Conservation (phyloP, 805 yeast species). For the Teunomyces aglyptinius region DNA sequence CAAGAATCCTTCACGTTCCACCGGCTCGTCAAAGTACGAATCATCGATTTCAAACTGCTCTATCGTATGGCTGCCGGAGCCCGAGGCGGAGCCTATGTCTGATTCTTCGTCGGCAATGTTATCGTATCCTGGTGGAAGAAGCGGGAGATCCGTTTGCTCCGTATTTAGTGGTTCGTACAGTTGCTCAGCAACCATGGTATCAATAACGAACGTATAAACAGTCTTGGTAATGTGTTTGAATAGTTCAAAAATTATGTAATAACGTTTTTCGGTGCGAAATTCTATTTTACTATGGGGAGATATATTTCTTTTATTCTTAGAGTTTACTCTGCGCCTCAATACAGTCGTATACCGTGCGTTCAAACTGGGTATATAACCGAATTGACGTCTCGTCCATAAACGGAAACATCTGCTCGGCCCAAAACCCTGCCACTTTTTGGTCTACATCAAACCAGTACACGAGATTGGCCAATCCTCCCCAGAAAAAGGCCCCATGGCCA, state of each 20-base stretch:
- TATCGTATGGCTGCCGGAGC: conserved; percentile 10
- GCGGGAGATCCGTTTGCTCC: conserved; percentile 7
- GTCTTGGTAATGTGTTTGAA: neutral
- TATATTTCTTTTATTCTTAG: neutral
- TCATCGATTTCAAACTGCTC: conserved; percentile 41
- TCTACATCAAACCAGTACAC: conserved; percentile 41
- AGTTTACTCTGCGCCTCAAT: conserved; percentile 3
- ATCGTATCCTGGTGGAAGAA: conserved; percentile 11
- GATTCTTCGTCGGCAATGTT: conserved; percentile 5
- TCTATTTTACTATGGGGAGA: too few species aligned
- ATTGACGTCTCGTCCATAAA: conserved; percentile 21
- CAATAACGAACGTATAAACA: neutral
- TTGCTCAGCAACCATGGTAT: conserved; percentile 2
- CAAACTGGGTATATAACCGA: conserved; percentile 21
- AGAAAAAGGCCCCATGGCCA: conserved; percentile 32
- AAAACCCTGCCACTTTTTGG: conserved; percentile 37
- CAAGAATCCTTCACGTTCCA: conserved; percentile 22
- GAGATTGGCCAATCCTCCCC: conserved; percentile 42
- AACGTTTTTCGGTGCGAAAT: too few species aligned
- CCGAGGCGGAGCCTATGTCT: conserved; percentile 1
- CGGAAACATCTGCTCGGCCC: conserved; percentile 40
- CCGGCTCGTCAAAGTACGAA: conserved; percentile 15
- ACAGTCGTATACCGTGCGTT: conserved; percentile 23
- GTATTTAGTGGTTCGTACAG: conserved; percentile 1
- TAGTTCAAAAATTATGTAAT: neutral